Evolutionary conservation across 2,329 filamentous ascomycete genomes (phyloP).

Genomic region (Cladosporium sp.): DNA sequence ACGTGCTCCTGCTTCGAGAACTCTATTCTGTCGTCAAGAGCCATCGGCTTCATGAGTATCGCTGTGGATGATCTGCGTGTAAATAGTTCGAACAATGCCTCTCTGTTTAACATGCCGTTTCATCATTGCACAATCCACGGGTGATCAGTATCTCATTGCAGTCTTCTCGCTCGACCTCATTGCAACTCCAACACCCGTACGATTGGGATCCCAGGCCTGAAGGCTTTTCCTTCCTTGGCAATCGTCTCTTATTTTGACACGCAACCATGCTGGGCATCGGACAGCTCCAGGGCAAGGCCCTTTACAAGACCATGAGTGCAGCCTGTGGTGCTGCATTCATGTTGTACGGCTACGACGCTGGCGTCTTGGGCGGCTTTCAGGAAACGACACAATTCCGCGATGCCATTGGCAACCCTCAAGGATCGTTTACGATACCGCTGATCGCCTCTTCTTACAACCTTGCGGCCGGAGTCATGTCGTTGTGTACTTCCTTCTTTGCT

Average conservation of each 20-base stretch:
- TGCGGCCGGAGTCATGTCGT: constrained; percentile 26
- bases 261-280: constrained; percentile 20
- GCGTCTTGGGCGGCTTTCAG: constrained; percentile 21
- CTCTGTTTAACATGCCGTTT: neutral
- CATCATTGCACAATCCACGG: neutral
- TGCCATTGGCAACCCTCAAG: constrained; percentile 43
- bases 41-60: neutral
- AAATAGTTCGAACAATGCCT: neutral
- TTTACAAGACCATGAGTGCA: constrained; percentile 33
- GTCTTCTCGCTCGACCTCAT: neutral
- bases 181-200: neutral
- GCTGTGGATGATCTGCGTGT: neutral
- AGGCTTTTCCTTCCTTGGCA: neutral
- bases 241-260: neutral
- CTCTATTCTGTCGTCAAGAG: neutral
- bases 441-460: constrained; percentile 31
- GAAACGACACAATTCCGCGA: constrained; percentile 18
- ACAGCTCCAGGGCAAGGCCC: constrained; percentile 29
- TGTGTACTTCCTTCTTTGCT: constrained; percentile 27
- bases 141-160: neutral
- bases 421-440: constrained; percentile 41
- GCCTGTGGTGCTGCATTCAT: constrained; percentile 32
- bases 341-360: constrained; percentile 21
- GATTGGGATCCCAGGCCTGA: neutral
- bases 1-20: neutral